phyloP scores from a whole-genome alignment of 331 rosid species.

The Acacia pycnantha region DNA sequence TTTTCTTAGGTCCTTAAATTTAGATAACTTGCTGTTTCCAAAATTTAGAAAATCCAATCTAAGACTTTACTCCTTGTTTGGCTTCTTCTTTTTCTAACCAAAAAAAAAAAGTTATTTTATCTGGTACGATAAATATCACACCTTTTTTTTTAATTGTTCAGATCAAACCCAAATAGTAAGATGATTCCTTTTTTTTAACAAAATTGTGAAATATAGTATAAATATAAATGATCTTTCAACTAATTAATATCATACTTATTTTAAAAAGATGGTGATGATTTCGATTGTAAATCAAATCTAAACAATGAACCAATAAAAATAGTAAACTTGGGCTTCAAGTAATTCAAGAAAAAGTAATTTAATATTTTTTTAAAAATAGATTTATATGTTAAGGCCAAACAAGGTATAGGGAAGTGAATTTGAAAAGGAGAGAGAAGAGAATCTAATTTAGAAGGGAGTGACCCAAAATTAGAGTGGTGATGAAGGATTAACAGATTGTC shows the following conservation, averaged over 20 bases:
- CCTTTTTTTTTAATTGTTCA: neutral
- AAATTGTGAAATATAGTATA: neutral
- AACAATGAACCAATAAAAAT: neutral
- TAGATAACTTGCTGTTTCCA: neutral
- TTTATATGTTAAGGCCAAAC: neutral
- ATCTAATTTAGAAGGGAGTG: conserved; percentile 11
- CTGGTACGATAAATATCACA: neutral
- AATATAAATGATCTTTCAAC: neutral
- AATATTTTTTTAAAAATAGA: no score
- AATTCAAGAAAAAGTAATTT: neutral
- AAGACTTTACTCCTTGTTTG: neutral
- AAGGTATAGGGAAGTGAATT: neutral
- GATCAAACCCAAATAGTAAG: no score
- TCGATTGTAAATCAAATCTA: neutral
- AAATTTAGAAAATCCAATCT: neutral
- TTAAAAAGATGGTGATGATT: neutral
- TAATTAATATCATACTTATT: no score
- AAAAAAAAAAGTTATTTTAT: neutral
- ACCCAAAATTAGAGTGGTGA: conserved; percentile 14
- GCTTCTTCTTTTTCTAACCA: neutral
- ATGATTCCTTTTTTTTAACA: no score
- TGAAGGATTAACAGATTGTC: conserved; percentile 9
- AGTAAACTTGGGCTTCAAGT: neutral
- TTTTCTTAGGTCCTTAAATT: neutral
- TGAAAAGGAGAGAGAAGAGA: neutral